Evolutionary conservation across 2,329 filamentous ascomycete species (phyloP).

Genomic region (Aspergillus chevalieri): DNA sequence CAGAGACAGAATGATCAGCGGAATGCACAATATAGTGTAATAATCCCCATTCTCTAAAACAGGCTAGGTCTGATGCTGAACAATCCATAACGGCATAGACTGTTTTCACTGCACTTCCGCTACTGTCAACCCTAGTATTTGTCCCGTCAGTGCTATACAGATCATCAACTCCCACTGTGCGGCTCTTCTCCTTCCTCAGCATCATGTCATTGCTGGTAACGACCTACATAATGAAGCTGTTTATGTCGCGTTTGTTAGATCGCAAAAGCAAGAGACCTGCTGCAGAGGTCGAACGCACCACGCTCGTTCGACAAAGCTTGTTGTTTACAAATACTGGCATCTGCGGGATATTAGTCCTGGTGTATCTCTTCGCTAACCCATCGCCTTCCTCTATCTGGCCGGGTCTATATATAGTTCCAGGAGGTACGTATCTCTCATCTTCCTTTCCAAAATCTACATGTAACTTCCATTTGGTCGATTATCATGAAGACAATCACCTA

Average conservation of each 20-base stretch:
- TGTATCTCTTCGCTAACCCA: constrained; percentile 16
- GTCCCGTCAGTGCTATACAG: constrained; percentile 24
- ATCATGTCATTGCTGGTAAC: constrained; percentile 33
- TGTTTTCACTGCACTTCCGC: constrained; percentile 33
- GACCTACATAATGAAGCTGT: constrained; percentile 31
- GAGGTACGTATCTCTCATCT: constrained; percentile 22
- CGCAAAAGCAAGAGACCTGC: constrained; percentile 25
- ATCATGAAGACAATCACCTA: neutral
- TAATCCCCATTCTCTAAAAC: constrained; percentile 1
- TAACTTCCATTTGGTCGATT: neutral
- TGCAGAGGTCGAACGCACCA: constrained; percentile 12
- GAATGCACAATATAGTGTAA: constrained; percentile 38
- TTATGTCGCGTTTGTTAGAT: constrained; percentile 21
- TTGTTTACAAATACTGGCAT: constrained; percentile 22
- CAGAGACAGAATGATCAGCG: constrained; percentile 31
- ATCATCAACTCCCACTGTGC: constrained; percentile 12
- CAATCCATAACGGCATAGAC: constrained; percentile 12
- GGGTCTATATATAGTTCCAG: constrained; percentile 32
- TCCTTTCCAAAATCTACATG: neutral
- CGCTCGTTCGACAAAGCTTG: constrained; percentile 17
- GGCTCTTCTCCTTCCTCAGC: constrained; percentile 25
- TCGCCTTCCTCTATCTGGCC: constrained; percentile 15
- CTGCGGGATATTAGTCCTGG: constrained; percentile 25
- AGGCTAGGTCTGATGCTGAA: neutral
- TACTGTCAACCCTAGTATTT: constrained; percentile 26